Evolutionary conservation across 75 land plant species (phyloP), one percentile per base, ranked within the genome.

Genomic region (Picea glauca): DNA sequence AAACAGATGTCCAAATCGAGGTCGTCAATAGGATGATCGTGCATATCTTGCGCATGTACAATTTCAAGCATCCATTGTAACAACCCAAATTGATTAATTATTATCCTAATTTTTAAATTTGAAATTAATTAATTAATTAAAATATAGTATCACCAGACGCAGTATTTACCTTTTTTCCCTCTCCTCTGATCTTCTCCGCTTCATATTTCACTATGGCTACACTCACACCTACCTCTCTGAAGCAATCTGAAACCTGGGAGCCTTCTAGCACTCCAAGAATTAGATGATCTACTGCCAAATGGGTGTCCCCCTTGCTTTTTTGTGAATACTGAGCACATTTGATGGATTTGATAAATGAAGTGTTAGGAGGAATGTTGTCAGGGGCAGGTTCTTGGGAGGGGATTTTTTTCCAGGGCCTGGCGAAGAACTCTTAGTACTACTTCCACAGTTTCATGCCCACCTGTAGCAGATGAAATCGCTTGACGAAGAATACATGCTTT

Each of bases 381-480:
- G 99, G 99, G n/a, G 98, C 79, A 26, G 99, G 99, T 6, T 76
- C 57, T 79, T 96, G 99, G 30, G 92, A 91, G 9, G 95, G 93
- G 58, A 96, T 57, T 68, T 92, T 94, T 83, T 87, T 92, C 38
- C 65, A 96, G 61, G 30, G 83, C 80, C 62, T 81, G 83, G 20
- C 84, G 86, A 63, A 94, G 46, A 0, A 94, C 95, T 62, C 92
- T 84, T 73, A 90, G 91, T 31, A 88, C 83, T 3, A 91, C 87
- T 18, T 76, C 76, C 5, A 82, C 81, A 43, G 95, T 86, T 66
- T 84, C 80, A 61, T 90, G 93, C 11, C 81, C 82, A 3, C 82
- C 87, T 2, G 85, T 78, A 20, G 92, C 90, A 56, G 64, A 82
- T 58, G 82, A 18, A 38, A 94, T 73, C 0, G 95, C 92, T 60